Evolutionary conservation across 805 yeast species (phyloP).

Genomic region (Wickerhamiella azymoides): DNA sequence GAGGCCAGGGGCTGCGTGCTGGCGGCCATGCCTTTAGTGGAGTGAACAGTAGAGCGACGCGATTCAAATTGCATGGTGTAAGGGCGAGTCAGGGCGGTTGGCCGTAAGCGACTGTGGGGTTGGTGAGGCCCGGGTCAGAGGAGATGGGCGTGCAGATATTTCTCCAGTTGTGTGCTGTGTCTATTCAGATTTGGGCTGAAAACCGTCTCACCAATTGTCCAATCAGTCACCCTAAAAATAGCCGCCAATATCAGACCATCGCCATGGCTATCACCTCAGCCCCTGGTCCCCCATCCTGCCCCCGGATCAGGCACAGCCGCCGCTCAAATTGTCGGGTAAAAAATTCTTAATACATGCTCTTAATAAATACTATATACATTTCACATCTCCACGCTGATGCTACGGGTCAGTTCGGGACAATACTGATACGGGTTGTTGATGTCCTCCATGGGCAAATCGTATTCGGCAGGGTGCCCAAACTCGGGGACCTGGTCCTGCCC

Average conservation of each 20-base stretch:
- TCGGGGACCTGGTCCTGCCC: constrained; percentile 1
- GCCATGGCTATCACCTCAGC: no score
- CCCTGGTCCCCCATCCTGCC: no score
- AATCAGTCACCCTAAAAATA: no score
- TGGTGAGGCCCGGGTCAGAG: no score
- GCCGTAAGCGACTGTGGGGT: not conserved
- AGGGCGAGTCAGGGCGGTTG: not conserved
- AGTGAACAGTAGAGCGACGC: constrained; percentile 61
- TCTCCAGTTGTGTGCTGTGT: no score
- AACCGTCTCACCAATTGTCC: no score
- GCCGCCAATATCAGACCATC: no score
- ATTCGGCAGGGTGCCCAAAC: constrained; percentile 4
- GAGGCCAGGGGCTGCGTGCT: constrained; percentile 68
- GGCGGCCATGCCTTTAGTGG: constrained; percentile 57
- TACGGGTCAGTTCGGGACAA: not conserved
- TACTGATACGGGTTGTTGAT: not conserved
- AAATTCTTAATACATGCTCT: not conserved
- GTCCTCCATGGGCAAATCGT: constrained; percentile 7
- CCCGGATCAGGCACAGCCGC: not conserved
- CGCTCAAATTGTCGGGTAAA: not conserved
- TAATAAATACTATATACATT: not conserved
- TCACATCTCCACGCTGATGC: constrained; percentile 4
- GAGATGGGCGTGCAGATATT: no score
- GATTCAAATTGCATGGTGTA: constrained; percentile 25
- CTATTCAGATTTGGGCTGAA: no score